Conservation (phyloP, 73 alveolate species). For the Uronychia setigera region DNA sequence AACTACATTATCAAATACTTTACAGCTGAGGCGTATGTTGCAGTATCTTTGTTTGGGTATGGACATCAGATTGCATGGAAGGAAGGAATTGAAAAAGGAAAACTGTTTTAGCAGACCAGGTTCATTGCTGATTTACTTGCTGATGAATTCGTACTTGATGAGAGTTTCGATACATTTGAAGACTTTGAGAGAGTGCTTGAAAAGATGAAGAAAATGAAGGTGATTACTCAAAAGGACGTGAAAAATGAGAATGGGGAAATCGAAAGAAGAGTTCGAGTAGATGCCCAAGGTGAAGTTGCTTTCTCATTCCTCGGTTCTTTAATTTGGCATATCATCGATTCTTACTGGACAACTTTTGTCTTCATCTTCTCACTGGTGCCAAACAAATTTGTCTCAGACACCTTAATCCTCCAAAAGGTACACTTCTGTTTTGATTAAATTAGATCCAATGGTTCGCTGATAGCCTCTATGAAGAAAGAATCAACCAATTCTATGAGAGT, state of each 20-base stretch:
- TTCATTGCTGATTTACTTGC: constrained; percentile 70
- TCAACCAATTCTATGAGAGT: constrained; percentile 58
- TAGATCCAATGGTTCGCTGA: constrained; percentile 85
- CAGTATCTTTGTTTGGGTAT: constrained; percentile 72
- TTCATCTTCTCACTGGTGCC: constrained; percentile 65
- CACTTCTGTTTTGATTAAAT: background rate
- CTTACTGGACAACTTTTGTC: constrained; percentile 78
- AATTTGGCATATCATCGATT: constrained; percentile 90
- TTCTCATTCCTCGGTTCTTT: constrained; percentile 71
- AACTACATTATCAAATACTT: constrained; percentile 76
- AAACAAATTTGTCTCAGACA: constrained; percentile 18
- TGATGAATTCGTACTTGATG: constrained; percentile 78
- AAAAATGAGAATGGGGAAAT: background rate
- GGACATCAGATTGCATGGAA: constrained; percentile 76
- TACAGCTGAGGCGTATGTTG: constrained; percentile 69
- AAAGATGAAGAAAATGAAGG: constrained; percentile 36
- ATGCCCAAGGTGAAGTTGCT: constrained; percentile 50
- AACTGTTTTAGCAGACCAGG: constrained; percentile 67
- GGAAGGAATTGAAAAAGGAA: constrained; percentile 70
- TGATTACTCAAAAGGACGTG: background rate
- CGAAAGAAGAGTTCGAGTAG: constrained; percentile 28
- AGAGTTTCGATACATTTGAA: constrained; percentile 32
- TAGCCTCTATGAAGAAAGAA: constrained; percentile 76
- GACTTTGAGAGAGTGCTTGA: constrained; percentile 55
- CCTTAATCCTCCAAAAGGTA: constrained; percentile 4